Conservation (phyloP, 148 eudicot species). For the Nyssa sinensis region DNA sequence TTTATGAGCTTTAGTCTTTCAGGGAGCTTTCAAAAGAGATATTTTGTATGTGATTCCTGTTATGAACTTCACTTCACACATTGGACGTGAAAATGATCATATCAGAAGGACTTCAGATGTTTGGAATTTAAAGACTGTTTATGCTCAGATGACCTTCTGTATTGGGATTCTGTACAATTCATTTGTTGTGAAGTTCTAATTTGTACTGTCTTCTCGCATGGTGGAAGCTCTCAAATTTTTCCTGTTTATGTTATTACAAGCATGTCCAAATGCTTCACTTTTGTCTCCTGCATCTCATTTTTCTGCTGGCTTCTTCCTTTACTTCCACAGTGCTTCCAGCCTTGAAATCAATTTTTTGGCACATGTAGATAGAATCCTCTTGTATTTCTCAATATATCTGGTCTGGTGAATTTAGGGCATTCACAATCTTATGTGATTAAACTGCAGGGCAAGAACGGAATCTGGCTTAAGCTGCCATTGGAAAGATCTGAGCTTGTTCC, state of each 20-base stretch:
- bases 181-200: too few species aligned
- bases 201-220: not conserved
- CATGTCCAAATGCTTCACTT: not conserved
- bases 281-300: not conserved
- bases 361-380: not conserved
- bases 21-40: not conserved
- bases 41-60: not conserved
- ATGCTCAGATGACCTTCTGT: not conserved
- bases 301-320: too few species aligned
- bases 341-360: not conserved
- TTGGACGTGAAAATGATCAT: not conserved
- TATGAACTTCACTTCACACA: not conserved
- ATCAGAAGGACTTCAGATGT: too few species aligned
- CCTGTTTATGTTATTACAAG: not conserved
- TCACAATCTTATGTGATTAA: not conserved
- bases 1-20: not conserved
- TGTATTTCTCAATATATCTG: not conserved
- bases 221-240: not conserved
- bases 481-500: conserved; percentile 72
- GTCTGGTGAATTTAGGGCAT: not conserved
- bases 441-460: conserved; percentile 78
- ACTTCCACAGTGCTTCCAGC: not conserved
- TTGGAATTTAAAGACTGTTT: too few species aligned
- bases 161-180: too few species aligned
- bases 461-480: conserved; percentile 85